Conservation (phyloP, 139 green algal genomes). For the Yamagishiella unicocca region DNA sequence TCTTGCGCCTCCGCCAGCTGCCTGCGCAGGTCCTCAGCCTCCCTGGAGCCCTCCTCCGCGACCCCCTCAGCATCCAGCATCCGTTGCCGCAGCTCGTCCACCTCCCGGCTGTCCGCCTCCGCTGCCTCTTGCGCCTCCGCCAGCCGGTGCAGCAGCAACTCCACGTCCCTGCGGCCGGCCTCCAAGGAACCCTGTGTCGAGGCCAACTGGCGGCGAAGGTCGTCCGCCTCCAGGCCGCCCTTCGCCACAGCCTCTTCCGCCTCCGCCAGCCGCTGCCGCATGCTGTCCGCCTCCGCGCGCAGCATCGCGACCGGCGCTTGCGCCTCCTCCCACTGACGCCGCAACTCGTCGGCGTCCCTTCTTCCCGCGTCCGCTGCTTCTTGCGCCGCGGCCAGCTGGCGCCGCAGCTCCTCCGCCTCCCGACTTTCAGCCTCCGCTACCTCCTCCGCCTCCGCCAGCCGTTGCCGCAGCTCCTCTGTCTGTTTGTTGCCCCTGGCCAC, state of each 20-base stretch:
- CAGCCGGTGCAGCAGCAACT: not conserved
- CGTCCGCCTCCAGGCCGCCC: not conserved
- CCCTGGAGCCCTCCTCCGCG: not conserved
- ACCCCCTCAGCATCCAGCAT: not conserved
- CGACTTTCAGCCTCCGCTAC: too few relatives aligned
- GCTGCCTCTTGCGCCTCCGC: not conserved
- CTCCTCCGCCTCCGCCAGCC: not conserved
- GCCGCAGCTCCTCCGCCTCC: not conserved
- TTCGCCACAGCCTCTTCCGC: not conserved
- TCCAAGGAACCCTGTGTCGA: not conserved
- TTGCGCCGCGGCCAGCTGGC: not conserved
- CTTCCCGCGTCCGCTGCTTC: not conserved
- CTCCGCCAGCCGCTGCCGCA: not conserved
- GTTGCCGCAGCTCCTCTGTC: not conserved
- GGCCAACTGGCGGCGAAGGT: not conserved
- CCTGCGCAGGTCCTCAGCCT: not conserved
- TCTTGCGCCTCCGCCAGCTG: not conserved
- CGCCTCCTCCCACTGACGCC: too few relatives aligned
- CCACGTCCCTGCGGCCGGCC: not conserved
- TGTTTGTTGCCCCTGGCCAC: not conserved
- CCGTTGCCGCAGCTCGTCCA: not conserved
- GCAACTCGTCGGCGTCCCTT: not conserved
- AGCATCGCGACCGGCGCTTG: too few relatives aligned
- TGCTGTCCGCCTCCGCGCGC: not conserved
- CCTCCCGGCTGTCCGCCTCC: not conserved